Evolutionary conservation across 495 filamentous ascomycete genomes (phyloP).

Genomic region (Sporormia fimetaria): DNA sequence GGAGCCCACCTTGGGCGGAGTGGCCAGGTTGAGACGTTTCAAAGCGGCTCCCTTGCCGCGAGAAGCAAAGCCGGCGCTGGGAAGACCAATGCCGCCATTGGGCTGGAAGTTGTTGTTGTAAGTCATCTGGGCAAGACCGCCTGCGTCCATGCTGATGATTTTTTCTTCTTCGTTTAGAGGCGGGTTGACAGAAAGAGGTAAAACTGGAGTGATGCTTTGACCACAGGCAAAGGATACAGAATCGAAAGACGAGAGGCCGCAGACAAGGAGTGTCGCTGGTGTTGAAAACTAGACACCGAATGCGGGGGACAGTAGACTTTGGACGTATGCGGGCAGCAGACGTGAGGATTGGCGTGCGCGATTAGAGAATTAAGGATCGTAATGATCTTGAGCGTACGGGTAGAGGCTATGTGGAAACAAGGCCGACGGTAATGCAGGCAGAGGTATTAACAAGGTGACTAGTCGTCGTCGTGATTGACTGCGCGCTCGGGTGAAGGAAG

Average conservation of each 20-base stretch:
- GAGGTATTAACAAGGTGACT: constrained; percentile 3
- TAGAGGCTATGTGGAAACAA: constrained; percentile 2
- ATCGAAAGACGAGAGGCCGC: constrained; percentile 13
- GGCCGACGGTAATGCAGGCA: constrained; percentile 2
- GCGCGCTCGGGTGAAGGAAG: not conserved
- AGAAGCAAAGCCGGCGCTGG: constrained; percentile 69
- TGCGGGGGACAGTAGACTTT: constrained; percentile 5
- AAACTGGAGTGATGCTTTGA: constrained; percentile 18
- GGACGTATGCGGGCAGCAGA: constrained; percentile 12
- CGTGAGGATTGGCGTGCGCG: constrained; percentile 7
- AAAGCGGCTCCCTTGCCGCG: constrained; percentile 69
- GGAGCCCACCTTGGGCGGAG: constrained; percentile 46
- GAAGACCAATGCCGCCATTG: constrained; percentile 56
- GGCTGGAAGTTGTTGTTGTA: constrained; percentile 60
- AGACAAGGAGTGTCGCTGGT: constrained; percentile 11
- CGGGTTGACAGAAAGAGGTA: constrained; percentile 6
- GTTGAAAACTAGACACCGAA: constrained; percentile 1
- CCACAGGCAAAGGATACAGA: constrained; percentile 19
- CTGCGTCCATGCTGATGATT: constrained; percentile 84
- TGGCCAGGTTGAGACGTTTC: constrained; percentile 64
- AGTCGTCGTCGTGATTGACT: not conserved
- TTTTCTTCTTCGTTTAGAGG: constrained; percentile 4
- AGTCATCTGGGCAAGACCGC: constrained; percentile 99
- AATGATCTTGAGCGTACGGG: constrained; percentile 14
- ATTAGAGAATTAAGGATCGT: constrained; percentile 29